A percentile compares a stretch with the other conserved stretches of the same genome.
phyloP scores from a whole-genome alignment of 768 basidiomycete genomes.

The Lyophyllum decastes region DNA sequence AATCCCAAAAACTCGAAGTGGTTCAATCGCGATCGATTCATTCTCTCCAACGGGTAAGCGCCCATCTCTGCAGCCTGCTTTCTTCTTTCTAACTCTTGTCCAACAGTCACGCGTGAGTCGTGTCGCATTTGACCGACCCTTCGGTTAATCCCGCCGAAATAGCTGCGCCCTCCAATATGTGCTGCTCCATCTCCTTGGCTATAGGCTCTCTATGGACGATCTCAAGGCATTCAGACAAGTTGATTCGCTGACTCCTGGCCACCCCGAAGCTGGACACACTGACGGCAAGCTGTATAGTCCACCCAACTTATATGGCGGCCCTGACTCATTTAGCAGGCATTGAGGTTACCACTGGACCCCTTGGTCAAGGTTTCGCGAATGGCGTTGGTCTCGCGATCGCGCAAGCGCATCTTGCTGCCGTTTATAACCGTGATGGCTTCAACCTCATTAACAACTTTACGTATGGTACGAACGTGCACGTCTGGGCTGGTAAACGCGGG shows the following conservation, averaged over 20 bases:
- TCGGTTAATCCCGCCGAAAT: constrained; percentile 4
- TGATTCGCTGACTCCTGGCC: constrained; percentile 88
- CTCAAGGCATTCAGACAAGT: constrained; percentile 92
- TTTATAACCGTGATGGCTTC: constrained; percentile 86
- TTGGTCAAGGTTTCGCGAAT: constrained; percentile 94
- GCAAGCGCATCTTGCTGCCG: constrained; percentile 86
- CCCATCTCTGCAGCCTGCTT: neutral
- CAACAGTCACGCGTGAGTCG: constrained; percentile 72
- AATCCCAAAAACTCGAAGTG: constrained; percentile 90
- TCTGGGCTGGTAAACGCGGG: neutral
- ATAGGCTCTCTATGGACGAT: constrained; percentile 90
- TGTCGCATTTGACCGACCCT: neutral
- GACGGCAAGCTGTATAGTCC: constrained; percentile 34
- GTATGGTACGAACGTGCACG: constrained; percentile 55
- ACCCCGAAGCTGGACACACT: constrained; percentile 75
- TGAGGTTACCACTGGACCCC: constrained; percentile 94
- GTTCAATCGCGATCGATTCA: constrained; percentile 97
- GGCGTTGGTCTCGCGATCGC: constrained; percentile 94
- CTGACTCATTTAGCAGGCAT: constrained; percentile 44
- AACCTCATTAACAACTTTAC: constrained; percentile 85
- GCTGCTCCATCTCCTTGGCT: constrained; percentile 87
- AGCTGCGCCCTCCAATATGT: constrained; percentile 95
- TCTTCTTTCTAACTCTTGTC: constrained; percentile 14
- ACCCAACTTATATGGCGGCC: neutral
- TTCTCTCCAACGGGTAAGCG: constrained; percentile 90